Conservation (phyloP, 306 rosid species). For the Gastrolobium bilobum region DNA sequence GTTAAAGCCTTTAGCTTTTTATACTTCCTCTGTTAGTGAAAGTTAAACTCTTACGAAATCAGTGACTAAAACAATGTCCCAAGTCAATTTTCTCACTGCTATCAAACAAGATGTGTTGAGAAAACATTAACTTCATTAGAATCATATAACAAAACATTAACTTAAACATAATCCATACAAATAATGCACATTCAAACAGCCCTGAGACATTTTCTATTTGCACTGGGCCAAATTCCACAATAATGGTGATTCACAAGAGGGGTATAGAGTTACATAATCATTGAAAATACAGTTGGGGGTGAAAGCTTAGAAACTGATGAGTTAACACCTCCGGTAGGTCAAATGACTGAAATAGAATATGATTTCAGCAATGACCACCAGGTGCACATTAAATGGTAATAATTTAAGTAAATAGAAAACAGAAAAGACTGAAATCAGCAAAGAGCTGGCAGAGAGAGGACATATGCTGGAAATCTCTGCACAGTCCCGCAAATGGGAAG, state of each 20-base stretch:
- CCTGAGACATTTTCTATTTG: slow-evolving; percentile 49
- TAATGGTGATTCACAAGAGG: slow-evolving; percentile 52
- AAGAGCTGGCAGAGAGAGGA: slow-evolving; percentile 58
- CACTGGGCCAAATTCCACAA: slow-evolving; percentile 45
- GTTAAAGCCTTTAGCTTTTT: background rate
- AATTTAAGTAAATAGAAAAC: slow-evolving; percentile 57
- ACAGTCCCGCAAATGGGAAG: slow-evolving; percentile 64
- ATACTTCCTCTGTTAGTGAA: background rate
- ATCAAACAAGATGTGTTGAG: slow-evolving; percentile 25
- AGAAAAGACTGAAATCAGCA: slow-evolving; percentile 57
- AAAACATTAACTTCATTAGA: slow-evolving; percentile 45
- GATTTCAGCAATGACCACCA: slow-evolving; percentile 79
- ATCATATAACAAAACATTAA: slow-evolving; percentile 54
- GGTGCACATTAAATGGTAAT: slow-evolving; percentile 72
- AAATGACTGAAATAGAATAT: slow-evolving; percentile 61
- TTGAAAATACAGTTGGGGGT: slow-evolving; percentile 41
- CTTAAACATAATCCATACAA: slow-evolving; percentile 56
- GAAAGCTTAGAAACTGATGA: slow-evolving; percentile 55
- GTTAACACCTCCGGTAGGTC: slow-evolving; percentile 93
- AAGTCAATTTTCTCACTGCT: slow-evolving; percentile 26
- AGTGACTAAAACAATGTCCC: background rate
- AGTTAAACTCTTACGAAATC: background rate
- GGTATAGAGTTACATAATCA: slow-evolving; percentile 54
- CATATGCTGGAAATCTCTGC: slow-evolving; percentile 62
- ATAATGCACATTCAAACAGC: slow-evolving; percentile 57